phyloP scores from a whole-genome alignment of 352 stramenopile genomes.

The Pythium rhizo-oryzae region DNA sequence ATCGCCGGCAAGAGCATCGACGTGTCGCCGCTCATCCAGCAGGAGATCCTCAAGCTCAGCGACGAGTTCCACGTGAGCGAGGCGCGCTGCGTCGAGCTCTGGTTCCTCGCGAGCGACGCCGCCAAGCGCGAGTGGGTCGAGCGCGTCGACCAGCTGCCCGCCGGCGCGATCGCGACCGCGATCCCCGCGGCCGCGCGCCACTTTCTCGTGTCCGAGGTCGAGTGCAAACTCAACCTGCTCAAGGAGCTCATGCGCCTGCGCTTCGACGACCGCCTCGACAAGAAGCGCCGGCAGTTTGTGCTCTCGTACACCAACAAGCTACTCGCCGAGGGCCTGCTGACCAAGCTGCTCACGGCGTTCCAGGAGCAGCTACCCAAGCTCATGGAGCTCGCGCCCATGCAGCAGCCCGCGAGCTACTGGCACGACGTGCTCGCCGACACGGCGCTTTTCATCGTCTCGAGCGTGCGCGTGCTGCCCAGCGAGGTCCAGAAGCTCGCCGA shows the following conservation, averaged over 20 bases:
- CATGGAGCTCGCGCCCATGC: constrained; percentile 55
- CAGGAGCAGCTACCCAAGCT: constrained; percentile 56
- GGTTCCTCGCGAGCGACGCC: constrained; percentile 76
- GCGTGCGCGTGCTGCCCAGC: constrained; percentile 45
- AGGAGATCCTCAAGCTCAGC: constrained; percentile 80
- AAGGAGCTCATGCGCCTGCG: constrained; percentile 76
- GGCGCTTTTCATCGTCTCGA: constrained; percentile 64
- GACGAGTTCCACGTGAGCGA: constrained; percentile 77
- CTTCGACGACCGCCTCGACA: constrained; percentile 57
- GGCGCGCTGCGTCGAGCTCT: constrained; percentile 69
- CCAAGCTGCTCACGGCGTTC: constrained; percentile 52
- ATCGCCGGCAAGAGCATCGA: constrained; percentile 70
- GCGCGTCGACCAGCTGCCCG: constrained; percentile 62
- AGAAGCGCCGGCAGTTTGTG: constrained; percentile 64
- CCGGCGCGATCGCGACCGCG: constrained; percentile 45
- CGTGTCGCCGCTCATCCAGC: constrained; percentile 77
- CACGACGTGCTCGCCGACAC: constrained; percentile 73
- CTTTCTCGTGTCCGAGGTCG: constrained; percentile 74
- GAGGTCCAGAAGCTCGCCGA: constrained; percentile 60
- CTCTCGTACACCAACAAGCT: constrained; percentile 73
- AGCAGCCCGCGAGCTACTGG: constrained; percentile 79
- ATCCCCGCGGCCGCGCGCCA: constrained; percentile 73
- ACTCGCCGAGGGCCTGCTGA: constrained; percentile 47
- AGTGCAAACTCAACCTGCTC: constrained; percentile 74
- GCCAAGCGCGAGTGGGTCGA: constrained; percentile 71